Percentiles rank a stretch among this genome's conserved stretches.
phyloP scores from a whole-genome alignment of 1,139 yeast species.

The Yamadazyma buinensis region DNA sequence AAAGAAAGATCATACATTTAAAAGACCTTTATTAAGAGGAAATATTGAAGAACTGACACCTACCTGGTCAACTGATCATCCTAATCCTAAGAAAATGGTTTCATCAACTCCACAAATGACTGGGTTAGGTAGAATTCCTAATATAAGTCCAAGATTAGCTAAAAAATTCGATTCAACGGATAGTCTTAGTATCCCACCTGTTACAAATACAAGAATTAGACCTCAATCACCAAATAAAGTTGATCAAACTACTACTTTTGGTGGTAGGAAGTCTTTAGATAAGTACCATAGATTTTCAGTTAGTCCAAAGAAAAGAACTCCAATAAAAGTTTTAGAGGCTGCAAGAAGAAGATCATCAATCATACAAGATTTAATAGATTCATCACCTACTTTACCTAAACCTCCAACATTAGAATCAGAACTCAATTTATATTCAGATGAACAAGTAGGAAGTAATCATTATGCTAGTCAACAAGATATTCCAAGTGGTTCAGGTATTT shows the following conservation, averaged over 20 bases:
- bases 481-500: not conserved
- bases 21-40: slow-evolving; percentile 21
- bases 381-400: slow-evolving; percentile 51
- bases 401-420: slow-evolving; percentile 43
- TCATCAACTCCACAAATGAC: slow-evolving; percentile 34
- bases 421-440: slow-evolving; percentile 8
- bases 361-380: slow-evolving; percentile 41
- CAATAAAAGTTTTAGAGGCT: slow-evolving; percentile 13
- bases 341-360: slow-evolving; percentile 34
- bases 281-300: slow-evolving; percentile 32
- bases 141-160: slow-evolving; percentile 9
- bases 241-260: slow-evolving; percentile 16
- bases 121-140: slow-evolving; percentile 8
- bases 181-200: slow-evolving; percentile 21
- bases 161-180: slow-evolving; percentile 21
- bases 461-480: too few relatives aligned
- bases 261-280: slow-evolving; percentile 35
- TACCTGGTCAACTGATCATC: slow-evolving; percentile 37
- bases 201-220: slow-evolving; percentile 10
- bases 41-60: slow-evolving; percentile 32
- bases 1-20: slow-evolving; percentile 10
- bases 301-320: slow-evolving; percentile 28
- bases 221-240: slow-evolving; percentile 13
- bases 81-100: slow-evolving; percentile 5
- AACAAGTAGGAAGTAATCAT: not conserved